A percentile compares a stretch with the other conserved stretches of the same genome.
These are phyloP conservation scores for Margaritispora aquatica DNA, from an alignment of 495 filamentous ascomycete genomes.

Conservation along the genomic window DNA sequence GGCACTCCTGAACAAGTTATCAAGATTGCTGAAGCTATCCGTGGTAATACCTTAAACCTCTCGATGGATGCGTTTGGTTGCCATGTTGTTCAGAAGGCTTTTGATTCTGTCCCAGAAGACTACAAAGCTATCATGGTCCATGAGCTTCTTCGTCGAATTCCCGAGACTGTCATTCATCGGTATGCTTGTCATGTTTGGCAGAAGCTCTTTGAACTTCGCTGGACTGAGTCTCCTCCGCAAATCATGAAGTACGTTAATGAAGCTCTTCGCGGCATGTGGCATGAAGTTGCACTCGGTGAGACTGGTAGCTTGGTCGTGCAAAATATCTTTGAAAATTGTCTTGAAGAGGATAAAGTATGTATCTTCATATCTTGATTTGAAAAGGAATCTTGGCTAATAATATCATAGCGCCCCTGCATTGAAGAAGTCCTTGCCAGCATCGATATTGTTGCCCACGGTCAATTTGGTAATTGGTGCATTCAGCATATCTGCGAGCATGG, in stretches of 20 bases:
- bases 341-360: constrained; percentile 94
- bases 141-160: constrained; percentile 89
- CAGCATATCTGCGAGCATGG: constrained; percentile 99
- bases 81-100: constrained; percentile 97
- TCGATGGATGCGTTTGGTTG: constrained; percentile 99
- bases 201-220: constrained; percentile 97
- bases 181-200: constrained; percentile 99
- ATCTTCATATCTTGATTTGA: not conserved
- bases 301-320: constrained; percentile 97
- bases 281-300: constrained; percentile 93
- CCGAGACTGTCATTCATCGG: constrained; percentile 95
- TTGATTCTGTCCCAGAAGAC: constrained; percentile 93
- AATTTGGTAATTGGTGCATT: constrained; percentile 99
- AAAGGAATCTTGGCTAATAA: not conserved
- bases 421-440: constrained; percentile 92
- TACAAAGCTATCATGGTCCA: constrained; percentile 98
- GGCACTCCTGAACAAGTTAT: constrained; percentile 92
- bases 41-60: constrained; percentile 86
- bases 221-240: constrained; percentile 89
- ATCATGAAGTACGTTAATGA: constrained; percentile 99
- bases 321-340: constrained; percentile 98
- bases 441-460: constrained; percentile 93
- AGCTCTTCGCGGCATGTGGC: constrained; percentile 93
- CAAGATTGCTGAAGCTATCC: constrained; percentile 90
- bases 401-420: constrained; percentile 78